A percentile compares a stretch with the other conserved stretches of the same genome.
phyloP scores from a whole-genome alignment of 2,329 filamentous ascomycete species.

The Neocucurbitaria cava region DNA sequence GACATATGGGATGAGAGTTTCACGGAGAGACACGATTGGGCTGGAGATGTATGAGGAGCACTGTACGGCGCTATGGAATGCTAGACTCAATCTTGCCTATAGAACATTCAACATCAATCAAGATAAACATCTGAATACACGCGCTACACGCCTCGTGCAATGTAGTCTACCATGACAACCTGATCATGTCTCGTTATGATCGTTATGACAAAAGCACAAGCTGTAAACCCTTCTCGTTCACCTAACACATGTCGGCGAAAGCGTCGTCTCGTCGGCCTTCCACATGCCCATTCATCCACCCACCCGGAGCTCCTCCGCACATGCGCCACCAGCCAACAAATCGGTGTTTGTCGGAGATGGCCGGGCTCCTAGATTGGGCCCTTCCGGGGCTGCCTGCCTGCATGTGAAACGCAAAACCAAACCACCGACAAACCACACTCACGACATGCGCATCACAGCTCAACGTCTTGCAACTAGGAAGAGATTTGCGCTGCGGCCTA shows the following conservation, averaged over 20 bases:
- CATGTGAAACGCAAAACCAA: not conserved
- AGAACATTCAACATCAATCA: conserved; percentile 14
- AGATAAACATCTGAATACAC: not conserved
- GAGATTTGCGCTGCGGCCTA: not conserved
- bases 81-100: conserved; percentile 13
- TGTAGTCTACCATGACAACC: not conserved
- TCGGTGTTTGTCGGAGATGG: not conserved
- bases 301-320: not conserved
- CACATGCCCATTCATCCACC: not conserved
- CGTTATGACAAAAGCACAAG: no score
- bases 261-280: not conserved
- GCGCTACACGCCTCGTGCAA: not conserved
- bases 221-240: not conserved
- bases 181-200: not conserved
- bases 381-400: not conserved
- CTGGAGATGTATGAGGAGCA: conserved; percentile 11
- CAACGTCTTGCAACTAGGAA: not conserved
- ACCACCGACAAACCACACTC: no score
- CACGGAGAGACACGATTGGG: conserved; percentile 13
- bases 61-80: conserved; percentile 11
- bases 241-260: not conserved
- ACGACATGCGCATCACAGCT: not conserved
- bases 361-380: not conserved
- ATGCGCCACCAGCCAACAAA: not conserved
- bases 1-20: conserved; percentile 22